Evolutionary conservation across 805 yeast genomes (phyloP).

Genomic region (Debaryomyces tyrocola): DNA sequence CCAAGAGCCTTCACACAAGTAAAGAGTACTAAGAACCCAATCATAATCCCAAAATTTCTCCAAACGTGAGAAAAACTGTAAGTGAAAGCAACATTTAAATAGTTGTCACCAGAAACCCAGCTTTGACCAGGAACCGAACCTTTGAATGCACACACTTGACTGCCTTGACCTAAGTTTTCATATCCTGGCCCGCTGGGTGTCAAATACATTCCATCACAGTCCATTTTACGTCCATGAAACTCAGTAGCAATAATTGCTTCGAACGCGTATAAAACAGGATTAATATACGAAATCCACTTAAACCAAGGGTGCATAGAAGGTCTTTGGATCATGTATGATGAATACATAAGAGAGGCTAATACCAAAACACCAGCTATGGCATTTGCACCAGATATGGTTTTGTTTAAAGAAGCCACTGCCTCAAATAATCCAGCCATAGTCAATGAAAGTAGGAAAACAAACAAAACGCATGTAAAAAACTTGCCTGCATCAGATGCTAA

Average conservation of each 20-base stretch:
- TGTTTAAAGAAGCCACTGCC: conserved; percentile 52
- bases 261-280: conserved; percentile 29
- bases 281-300: conserved; percentile 39
- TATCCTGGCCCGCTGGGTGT: conserved; percentile 28
- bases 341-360: conserved; percentile 29
- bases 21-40: conserved; percentile 25
- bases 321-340: conserved; percentile 29
- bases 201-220: conserved; percentile 20
- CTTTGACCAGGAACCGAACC: conserved; percentile 19
- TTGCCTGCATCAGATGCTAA: conserved; percentile 54
- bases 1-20: conserved; percentile 23
- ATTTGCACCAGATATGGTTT: conserved; percentile 56
- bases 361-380: conserved; percentile 52
- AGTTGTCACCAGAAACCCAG: conserved; percentile 33
- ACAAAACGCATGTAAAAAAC: conserved; percentile 50
- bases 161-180: conserved; percentile 11
- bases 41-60: conserved; percentile 48
- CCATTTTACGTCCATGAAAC: conserved; percentile 29
- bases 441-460: conserved; percentile 47
- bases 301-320: conserved; percentile 37
- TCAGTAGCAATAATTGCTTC: conserved; percentile 30
- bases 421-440: conserved; percentile 56
- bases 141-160: conserved; percentile 17
- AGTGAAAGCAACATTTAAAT: conserved; percentile 30
- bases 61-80: conserved; percentile 42